Conservation (phyloP, 176 grass and related monocot species). For the Triticum dicoccoides region DNA sequence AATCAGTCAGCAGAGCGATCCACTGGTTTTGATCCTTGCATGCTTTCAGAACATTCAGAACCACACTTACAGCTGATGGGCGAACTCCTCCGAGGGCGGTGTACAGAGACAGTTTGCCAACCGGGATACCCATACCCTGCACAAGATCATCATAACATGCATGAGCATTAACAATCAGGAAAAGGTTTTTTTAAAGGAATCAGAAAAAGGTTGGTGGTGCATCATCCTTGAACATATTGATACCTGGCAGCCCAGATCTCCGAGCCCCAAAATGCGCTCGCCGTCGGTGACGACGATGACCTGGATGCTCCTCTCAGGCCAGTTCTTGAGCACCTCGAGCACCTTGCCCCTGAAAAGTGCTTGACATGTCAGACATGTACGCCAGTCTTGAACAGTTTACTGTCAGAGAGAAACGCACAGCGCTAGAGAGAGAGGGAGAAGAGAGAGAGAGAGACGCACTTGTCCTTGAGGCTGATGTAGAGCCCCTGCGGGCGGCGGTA, state of each 20-base stretch:
- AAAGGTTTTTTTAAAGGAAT: neutral
- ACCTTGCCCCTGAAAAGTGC: constrained; percentile 72
- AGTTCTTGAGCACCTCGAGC: constrained; percentile 94
- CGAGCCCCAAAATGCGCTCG: constrained; percentile 86
- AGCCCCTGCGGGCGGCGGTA: constrained; percentile 71
- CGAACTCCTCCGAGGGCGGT: constrained; percentile 92
- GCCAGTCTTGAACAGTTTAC: neutral
- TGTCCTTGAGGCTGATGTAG: constrained; percentile 97
- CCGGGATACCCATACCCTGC: constrained; percentile 97
- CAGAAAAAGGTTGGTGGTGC: neutral
- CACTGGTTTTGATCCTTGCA: neutral
- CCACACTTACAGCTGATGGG: constrained; percentile 69
- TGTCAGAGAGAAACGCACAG: neutral
- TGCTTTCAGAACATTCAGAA: neutral
- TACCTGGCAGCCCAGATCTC: constrained; percentile 91
- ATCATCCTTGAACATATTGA: neutral
- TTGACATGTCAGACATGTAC: neutral
- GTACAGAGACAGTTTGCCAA: constrained; percentile 91
- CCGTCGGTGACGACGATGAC: constrained; percentile 95
- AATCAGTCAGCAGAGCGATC: neutral
- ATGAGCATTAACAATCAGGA: neutral
- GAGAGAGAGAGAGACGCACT: constrained; percentile 33
- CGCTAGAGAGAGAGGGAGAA: too few species aligned
- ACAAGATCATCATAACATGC: constrained; percentile 1
- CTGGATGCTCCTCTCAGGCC: constrained; percentile 88